Evolutionary conservation across 352 stramenopile genomes (phyloP), one percentile per base, ranked within the genome.

Genomic region (Phytophthora niederhauseri): DNA sequence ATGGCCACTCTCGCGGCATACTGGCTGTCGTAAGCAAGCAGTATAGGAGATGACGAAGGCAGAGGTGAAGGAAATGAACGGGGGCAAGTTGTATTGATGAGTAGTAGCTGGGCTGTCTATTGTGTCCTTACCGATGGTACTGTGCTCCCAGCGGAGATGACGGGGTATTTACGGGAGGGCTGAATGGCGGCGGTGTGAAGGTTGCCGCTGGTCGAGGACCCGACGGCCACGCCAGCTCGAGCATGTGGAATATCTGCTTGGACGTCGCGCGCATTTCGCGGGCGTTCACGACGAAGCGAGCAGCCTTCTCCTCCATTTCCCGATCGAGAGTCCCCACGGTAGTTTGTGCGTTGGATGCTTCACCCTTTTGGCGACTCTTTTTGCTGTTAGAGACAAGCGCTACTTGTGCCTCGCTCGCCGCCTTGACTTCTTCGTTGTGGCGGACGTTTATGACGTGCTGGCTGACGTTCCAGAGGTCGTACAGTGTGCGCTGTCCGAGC

Each of bases 391-490:
- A 46, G 11, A 62, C 28, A 9, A 67, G 56, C 3, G 41, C 38
- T 58, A 57, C 19, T 60, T 70, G 41, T 17, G 63, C 38, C 14
- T 74, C 54, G 30, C 43, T 66, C 0, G 58, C 46, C 26, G 53
- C 45, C 41, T 75, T 81, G 9, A 68, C 46, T 54, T 65, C 36
- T 48, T 87, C 79, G n/a, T 80, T 63, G 6, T 61, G 24, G 24
- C 79, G 61, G 2, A 84, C 76, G 24, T 86, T 75, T 24, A 89
- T 45, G 8, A 90, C 73, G n/a, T 88, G 73, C 20, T 88, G 78
- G 14, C 74, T 89, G 17, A 82, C 76, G 53, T 88, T 90, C 80
- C 80, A 92, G 31, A 86, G 64, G 4, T 90, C 76, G 55, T 89
- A 89, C 1, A 82, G 67, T 26, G 66, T 71, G 15, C 78, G 82